Evolutionary conservation across 345 rosid genomes (phyloP).

Genomic region (Acer negundo): DNA sequence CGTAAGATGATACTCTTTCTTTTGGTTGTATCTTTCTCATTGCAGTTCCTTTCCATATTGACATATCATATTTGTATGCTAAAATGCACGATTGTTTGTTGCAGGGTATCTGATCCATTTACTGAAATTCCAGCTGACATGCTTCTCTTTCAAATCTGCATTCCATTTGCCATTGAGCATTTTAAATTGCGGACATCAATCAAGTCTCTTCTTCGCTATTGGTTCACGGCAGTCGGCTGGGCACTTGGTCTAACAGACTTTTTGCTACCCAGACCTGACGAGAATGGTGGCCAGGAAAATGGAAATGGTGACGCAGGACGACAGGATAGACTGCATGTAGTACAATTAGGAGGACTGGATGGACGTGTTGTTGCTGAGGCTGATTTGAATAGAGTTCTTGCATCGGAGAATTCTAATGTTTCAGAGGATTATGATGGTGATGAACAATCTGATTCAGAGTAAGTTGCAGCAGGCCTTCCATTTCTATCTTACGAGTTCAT

Average conservation of each 20-base stretch:
- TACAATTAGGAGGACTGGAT: slow-evolving; percentile 63
- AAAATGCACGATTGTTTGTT: slow-evolving; percentile 15
- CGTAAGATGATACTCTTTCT: slow-evolving; percentile 52
- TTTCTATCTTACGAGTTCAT: slow-evolving; percentile 1
- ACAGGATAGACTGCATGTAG: slow-evolving; percentile 66
- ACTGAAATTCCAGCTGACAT: slow-evolving; percentile 98
- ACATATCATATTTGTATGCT: slow-evolving; percentile 20
- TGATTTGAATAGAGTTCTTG: slow-evolving; percentile 51
- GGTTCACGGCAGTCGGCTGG: slow-evolving; percentile 95
- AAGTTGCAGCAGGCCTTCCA: slow-evolving; percentile 36
- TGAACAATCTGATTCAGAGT: slow-evolving; percentile 90
- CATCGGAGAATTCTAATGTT: slow-evolving; percentile 39
- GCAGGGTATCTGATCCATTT: slow-evolving; percentile 96
- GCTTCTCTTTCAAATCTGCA: slow-evolving; percentile 97
- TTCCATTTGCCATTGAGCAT: slow-evolving; percentile 95
- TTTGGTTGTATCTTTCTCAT: background rate
- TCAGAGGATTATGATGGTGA: slow-evolving; percentile 75
- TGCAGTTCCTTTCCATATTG: slow-evolving; percentile 5
- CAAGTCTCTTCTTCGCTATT: slow-evolving; percentile 86
- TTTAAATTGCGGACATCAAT: slow-evolving; percentile 86
- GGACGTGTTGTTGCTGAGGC: slow-evolving; percentile 52
- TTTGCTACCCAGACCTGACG: slow-evolving; percentile 82
- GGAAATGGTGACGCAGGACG: slow-evolving; percentile 72
- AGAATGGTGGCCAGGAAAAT: slow-evolving; percentile 71
- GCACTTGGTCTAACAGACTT: slow-evolving; percentile 86